Conservation (phyloP, 306 rosid species). For the Prunus mongolica region DNA sequence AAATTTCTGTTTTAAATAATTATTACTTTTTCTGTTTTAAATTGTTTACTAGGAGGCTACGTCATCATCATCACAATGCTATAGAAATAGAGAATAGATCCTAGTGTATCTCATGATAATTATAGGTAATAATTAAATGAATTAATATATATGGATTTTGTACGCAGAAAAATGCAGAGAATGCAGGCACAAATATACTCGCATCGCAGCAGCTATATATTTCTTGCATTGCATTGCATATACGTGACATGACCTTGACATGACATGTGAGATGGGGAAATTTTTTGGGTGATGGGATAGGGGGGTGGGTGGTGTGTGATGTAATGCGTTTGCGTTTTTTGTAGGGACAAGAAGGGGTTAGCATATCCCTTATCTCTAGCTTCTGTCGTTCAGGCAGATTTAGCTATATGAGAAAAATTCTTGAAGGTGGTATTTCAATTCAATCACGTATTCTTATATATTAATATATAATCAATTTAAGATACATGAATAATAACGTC, state of each 20-base stretch:
- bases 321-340: constrained; percentile 1
- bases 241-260: constrained; percentile 40
- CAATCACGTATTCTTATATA: rapidly evolving
- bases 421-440: no score
- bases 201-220: neutral
- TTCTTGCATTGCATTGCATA: no score
- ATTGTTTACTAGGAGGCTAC: constrained; percentile 3
- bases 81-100: neutral
- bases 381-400: no score
- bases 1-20: neutral
- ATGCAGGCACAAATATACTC: constrained; percentile 16
- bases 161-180: neutral
- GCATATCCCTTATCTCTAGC: no score
- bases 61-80: constrained; percentile 26
- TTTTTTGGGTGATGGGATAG: constrained; percentile 19
- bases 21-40: neutral
- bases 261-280: constrained; percentile 39
- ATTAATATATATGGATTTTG: neutral
- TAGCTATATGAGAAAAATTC: no score
- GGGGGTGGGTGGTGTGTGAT: constrained; percentile 33
- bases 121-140: neutral
- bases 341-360: constrained; percentile 2
- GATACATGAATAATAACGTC: rapidly evolving
- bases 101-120: neutral
- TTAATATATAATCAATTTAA: no score